Conservation (phyloP, 495 filamentous ascomycete species). For the Gamarada debralockiae region DNA sequence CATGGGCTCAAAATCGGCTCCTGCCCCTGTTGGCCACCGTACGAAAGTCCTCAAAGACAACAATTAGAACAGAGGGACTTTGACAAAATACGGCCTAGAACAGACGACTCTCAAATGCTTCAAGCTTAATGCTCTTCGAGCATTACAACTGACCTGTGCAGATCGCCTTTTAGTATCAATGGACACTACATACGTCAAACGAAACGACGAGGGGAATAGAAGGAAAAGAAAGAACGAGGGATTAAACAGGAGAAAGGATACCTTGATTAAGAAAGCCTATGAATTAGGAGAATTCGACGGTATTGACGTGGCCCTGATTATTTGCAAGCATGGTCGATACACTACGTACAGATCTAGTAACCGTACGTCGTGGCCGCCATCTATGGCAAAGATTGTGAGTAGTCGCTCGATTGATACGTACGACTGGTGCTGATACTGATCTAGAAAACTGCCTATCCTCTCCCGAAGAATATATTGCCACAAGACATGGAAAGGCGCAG, state of each 20-base stretch:
- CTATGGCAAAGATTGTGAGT: slow-evolving; percentile 12
- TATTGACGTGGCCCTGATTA: slow-evolving; percentile 11
- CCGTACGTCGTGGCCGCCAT: slow-evolving; percentile 6
- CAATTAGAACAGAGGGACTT: too few species aligned
- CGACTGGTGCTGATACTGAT: slow-evolving; percentile 1
- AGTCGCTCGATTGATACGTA: slow-evolving; percentile 1
- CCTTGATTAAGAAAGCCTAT: slow-evolving; percentile 15
- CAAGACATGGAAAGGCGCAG: too few species aligned
- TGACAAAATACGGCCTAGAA: not conserved
- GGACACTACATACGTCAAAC: slow-evolving; percentile 12
- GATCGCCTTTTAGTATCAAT: not conserved
- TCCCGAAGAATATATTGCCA: too few species aligned
- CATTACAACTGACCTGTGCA: not conserved
- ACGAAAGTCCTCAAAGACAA: too few species aligned
- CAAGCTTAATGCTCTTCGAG: not conserved
- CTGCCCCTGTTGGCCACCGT: too few species aligned
- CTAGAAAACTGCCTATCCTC: too few species aligned
- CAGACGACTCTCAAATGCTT: too few species aligned
- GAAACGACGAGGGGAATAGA: slow-evolving; percentile 3
- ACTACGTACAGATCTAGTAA: slow-evolving; percentile 14
- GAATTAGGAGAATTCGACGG: slow-evolving; percentile 15
- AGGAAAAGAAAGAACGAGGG: slow-evolving; percentile 11
- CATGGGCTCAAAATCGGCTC: not conserved
- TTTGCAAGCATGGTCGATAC: slow-evolving; percentile 16
- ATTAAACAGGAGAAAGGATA: slow-evolving; percentile 9